Conservation (phyloP, 2,329 filamentous ascomycete genomes). For the Trichoderma atrobrunneum region DNA sequence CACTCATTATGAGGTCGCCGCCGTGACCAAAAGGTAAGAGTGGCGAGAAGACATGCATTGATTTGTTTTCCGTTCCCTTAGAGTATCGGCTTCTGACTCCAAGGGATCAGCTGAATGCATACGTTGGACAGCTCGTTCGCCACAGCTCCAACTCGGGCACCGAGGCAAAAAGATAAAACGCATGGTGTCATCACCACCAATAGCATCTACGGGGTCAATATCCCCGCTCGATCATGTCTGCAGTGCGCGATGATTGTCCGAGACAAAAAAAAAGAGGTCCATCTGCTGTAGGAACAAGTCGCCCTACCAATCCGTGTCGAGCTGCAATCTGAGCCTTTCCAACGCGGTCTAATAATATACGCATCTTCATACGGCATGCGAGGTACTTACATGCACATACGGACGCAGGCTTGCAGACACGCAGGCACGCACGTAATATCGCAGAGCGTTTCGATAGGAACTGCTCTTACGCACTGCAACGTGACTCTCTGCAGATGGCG, state of each 20-base stretch:
- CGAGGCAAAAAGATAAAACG: background rate
- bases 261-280: background rate
- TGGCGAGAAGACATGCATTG: background rate
- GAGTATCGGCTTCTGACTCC: background rate
- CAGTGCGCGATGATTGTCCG: background rate
- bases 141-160: background rate
- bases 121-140: background rate
- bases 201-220: background rate
- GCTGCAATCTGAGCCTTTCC: background rate
- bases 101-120: background rate
- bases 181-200: background rate
- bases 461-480: background rate
- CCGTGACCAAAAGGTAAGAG: background rate
- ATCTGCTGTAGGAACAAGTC: background rate
- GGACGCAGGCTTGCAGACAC: constrained; percentile 14
- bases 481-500: background rate
- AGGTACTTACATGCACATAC: background rate
- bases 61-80: background rate
- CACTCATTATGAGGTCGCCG: background rate
- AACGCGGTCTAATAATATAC: background rate
- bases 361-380: background rate
- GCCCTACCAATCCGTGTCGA: background rate
- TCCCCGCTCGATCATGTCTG: background rate
- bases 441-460: background rate
- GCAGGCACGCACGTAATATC: constrained; percentile 2